Percentiles rank a stretch among this genome's conserved stretches.
These are phyloP conservation scores for Russula compacta DNA, from an alignment of 768 basidiomycete species.

Conservation along the genomic window DNA sequence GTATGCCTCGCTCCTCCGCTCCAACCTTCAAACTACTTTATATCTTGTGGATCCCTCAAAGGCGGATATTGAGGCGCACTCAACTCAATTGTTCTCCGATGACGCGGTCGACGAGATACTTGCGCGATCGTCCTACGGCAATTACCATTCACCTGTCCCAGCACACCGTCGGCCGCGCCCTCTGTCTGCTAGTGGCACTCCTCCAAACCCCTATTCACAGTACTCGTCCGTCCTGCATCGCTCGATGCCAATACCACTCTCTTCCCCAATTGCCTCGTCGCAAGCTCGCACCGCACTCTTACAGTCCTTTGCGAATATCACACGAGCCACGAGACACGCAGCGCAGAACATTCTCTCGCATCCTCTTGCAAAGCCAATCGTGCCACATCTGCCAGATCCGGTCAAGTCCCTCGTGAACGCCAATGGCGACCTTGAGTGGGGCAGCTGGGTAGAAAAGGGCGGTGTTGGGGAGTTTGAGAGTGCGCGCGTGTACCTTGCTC, in stretches of 20 bases:
- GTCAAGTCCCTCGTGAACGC: slow-evolving; percentile 85
- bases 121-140: slow-evolving; percentile 64
- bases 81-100: slow-evolving; percentile 74
- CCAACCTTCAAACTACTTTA: slow-evolving; percentile 73
- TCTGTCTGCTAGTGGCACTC: slow-evolving; percentile 31
- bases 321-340: slow-evolving; percentile 84
- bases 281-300: slow-evolving; percentile 76
- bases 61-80: slow-evolving; percentile 88
- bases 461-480: slow-evolving; percentile 95
- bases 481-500: slow-evolving; percentile 89
- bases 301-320: slow-evolving; percentile 93
- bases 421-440: slow-evolving; percentile 88
- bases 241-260: slow-evolving; percentile 49
- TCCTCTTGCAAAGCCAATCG: slow-evolving; percentile 90
- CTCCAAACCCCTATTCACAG: slow-evolving; percentile 48
- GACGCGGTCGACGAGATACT: slow-evolving; percentile 85
- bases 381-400: slow-evolving; percentile 93
- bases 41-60: slow-evolving; percentile 90
- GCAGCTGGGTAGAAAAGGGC: slow-evolving; percentile 87
- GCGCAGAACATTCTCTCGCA: slow-evolving; percentile 94
- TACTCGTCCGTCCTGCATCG: slow-evolving; percentile 75
- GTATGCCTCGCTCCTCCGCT: slow-evolving; percentile 77
- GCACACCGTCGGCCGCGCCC: slow-evolving; percentile 70
- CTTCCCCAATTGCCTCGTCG: slow-evolving; percentile 45
- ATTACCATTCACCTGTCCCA: slow-evolving; percentile 77